phyloP scores from a whole-genome alignment of 345 rosid species.

The Heritiera littoralis region DNA sequence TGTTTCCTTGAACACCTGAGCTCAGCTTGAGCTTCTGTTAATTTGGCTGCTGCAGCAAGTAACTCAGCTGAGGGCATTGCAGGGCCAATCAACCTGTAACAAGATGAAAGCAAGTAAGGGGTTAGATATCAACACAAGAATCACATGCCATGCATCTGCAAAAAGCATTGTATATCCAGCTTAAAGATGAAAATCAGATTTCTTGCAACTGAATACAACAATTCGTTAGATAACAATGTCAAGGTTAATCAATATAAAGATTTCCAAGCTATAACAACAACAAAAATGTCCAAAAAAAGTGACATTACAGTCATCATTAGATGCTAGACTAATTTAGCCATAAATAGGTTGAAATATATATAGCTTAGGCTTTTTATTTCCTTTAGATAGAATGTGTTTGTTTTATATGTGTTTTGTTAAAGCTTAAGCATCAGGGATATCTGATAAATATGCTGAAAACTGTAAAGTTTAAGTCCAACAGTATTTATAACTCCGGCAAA shows the following conservation, averaged over 20 bases:
- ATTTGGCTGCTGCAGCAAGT: constrained; percentile 91
- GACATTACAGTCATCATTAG: background rate
- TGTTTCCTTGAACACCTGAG: constrained; percentile 49
- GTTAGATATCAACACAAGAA: background rate
- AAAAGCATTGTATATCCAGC: background rate
- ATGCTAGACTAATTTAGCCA: background rate
- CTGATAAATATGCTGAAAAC: background rate
- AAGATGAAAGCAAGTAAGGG: constrained; percentile 20
- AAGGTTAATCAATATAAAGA: background rate
- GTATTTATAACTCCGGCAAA: background rate
- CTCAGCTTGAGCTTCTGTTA: constrained; percentile 91
- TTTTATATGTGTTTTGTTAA: background rate
- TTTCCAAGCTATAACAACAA: background rate
- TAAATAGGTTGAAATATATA: background rate
- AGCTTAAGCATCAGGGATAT: background rate
- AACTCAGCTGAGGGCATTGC: constrained; percentile 93
- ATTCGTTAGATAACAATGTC: background rate
- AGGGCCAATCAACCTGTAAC: constrained; percentile 79
- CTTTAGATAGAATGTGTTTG: background rate
- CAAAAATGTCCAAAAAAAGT: background rate
- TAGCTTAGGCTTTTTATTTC: background rate
- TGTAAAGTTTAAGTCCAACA: background rate
- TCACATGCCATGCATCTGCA: background rate
- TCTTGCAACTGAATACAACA: background rate
- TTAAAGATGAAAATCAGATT: background rate